Percentiles rank a stretch among this genome's conserved stretches.
Evolutionary conservation across 2,329 filamentous ascomycete species (phyloP).

Genomic region (Fusarium sp.): DNA sequence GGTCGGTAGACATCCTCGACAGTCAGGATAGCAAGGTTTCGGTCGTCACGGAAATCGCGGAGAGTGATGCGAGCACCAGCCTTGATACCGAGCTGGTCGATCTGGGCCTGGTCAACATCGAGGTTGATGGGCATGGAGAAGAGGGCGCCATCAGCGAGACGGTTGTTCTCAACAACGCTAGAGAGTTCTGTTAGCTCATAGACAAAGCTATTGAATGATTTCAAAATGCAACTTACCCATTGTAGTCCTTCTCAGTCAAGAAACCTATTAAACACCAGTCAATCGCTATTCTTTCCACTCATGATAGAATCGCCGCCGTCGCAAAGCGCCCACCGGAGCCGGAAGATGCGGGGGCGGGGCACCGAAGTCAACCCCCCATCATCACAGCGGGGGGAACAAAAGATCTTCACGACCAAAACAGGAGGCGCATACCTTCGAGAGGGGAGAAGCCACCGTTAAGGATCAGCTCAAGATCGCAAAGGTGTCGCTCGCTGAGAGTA

Average conservation of each 20-base stretch:
- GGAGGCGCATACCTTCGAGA: conserved; percentile 78
- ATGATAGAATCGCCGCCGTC: conserved; percentile 1
- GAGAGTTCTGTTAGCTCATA: conserved; percentile 39
- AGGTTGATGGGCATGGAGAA: conserved; percentile 98
- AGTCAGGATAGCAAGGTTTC: conserved; percentile 93
- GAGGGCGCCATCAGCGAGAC: conserved; percentile 86
- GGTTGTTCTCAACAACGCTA: conserved; percentile 88
- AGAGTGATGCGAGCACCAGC: conserved; percentile 84
- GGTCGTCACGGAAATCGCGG: conserved; percentile 94
- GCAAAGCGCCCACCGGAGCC: conserved; percentile 9
- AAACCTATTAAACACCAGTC: conserved; percentile 69
- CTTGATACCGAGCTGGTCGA: conserved; percentile 80
- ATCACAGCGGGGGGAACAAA: conserved; percentile 14
- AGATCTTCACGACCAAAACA: neutral
- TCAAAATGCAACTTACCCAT: conserved; percentile 68
- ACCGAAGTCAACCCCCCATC: conserved; percentile 21
- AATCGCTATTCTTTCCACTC: conserved; percentile 15
- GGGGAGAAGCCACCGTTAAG: conserved; percentile 98
- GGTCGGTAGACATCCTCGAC: conserved; percentile 95
- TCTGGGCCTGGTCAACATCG: conserved; percentile 78
- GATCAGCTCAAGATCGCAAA: conserved; percentile 97
- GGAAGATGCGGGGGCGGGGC: conserved; percentile 40
- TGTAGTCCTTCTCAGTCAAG: conserved; percentile 97
- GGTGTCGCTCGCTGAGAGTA: conserved; percentile 87
- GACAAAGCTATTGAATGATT: neutral